Evolutionary conservation across 257 asterid genomes (phyloP).

Genomic region (Sherardia arvensis): DNA sequence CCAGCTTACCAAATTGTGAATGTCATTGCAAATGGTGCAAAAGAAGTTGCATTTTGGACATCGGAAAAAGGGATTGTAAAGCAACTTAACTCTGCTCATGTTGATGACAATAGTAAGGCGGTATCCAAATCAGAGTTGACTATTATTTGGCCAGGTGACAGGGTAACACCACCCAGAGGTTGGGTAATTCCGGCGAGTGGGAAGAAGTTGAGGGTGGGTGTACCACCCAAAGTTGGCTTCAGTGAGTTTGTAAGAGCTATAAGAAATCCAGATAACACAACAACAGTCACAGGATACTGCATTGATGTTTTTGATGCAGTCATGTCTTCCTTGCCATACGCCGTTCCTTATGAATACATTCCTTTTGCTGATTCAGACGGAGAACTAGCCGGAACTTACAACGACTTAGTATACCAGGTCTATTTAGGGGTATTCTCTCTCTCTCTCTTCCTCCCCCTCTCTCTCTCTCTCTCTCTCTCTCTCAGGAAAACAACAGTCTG

Average conservation of each 20-base stretch:
- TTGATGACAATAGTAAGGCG: too few species aligned
- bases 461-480: neutral
- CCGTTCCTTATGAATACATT: constrained; percentile 27
- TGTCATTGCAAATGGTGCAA: neutral
- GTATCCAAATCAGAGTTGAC: neutral
- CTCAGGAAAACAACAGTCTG: too few species aligned
- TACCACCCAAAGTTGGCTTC: constrained; percentile 28
- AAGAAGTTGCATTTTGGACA: neutral
- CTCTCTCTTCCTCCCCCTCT: neutral
- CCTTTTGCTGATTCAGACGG: constrained; percentile 24
- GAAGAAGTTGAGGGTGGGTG: constrained; percentile 33
- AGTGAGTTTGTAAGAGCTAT: constrained; percentile 21
- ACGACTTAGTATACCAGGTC: constrained; percentile 44
- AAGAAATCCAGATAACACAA: constrained; percentile 19
- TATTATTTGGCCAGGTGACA: constrained; percentile 46
- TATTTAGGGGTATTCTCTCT: constrained; percentile 14
- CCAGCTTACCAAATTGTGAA: neutral
- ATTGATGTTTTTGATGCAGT: constrained; percentile 35
- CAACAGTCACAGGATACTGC: constrained; percentile 24
- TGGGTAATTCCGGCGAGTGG: constrained; percentile 38
- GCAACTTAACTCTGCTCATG: neutral
- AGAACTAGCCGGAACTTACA: constrained; percentile 26
- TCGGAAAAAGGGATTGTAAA: neutral
- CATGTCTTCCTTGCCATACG: constrained; percentile 26
- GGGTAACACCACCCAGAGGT: constrained; percentile 29